Conservation (phyloP, 257 asterid genomes). For the Lycium ferocissimum region DNA sequence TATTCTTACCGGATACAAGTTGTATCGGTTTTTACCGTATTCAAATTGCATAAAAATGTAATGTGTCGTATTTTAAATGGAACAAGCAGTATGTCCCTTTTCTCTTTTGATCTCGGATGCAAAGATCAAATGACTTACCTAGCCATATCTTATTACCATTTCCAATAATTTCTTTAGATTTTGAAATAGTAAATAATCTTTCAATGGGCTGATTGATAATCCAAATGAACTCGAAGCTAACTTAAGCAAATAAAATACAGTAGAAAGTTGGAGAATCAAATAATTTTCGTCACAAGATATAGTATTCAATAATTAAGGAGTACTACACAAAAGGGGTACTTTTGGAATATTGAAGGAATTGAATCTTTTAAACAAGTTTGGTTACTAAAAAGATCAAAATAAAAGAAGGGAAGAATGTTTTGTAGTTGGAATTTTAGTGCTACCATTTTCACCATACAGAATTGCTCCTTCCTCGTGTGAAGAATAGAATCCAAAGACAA, state of each 20-base stretch:
- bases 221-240: conserved; percentile 2
- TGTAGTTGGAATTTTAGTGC: no score
- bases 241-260: neutral
- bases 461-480: no score
- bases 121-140: neutral
- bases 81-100: no score
- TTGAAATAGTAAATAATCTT: neutral
- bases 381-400: no score
- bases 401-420: no score
- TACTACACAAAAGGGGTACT: neutral
- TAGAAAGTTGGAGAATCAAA: neutral
- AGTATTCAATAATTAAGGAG: neutral
- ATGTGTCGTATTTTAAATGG: no score
- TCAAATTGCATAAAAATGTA: no score
- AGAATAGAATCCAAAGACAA: no score
- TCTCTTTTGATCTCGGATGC: neutral
- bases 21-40: no score
- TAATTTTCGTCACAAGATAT: neutral
- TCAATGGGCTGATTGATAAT: neutral
- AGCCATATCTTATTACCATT: neutral
- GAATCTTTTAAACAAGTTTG: neutral
- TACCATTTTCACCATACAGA: no score
- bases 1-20: no score
- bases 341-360: neutral
- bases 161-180: neutral